phyloP scores from a whole-genome alignment of 2,329 filamentous ascomycete genomes.

The Penicillium freii region DNA sequence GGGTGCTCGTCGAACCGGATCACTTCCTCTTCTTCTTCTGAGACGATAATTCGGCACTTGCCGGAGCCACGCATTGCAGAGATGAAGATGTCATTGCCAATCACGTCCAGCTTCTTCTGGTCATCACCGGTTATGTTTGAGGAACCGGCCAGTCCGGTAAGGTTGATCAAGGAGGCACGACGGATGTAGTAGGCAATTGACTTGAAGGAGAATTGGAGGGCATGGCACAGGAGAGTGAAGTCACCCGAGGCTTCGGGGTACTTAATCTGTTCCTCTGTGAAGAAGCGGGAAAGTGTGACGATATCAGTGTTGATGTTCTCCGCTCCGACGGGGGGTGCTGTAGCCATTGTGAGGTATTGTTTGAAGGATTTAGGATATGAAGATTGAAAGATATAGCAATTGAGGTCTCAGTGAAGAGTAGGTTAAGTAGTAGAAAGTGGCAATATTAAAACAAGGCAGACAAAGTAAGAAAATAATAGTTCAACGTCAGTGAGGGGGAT shows the following conservation, averaged over 20 bases:
- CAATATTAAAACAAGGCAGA: constrained; percentile 1
- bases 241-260: constrained; percentile 94
- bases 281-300: constrained; percentile 88
- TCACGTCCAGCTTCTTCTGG: constrained; percentile 99
- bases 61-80: constrained; percentile 90
- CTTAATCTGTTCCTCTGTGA: constrained; percentile 94
- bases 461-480: constrained; percentile 5
- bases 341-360: constrained; percentile 30
- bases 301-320: constrained; percentile 96
- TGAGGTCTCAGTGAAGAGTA: background rate
- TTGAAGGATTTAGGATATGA: constrained; percentile 3
- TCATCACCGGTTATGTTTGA: constrained; percentile 96
- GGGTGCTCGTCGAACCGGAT: constrained; percentile 80
- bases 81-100: constrained; percentile 97
- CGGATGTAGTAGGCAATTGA: constrained; percentile 99
- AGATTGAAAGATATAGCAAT: constrained; percentile 3
- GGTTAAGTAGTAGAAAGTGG: background rate
- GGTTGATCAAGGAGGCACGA: constrained; percentile 88
- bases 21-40: constrained; percentile 91
- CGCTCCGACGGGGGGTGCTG: constrained; percentile 53
- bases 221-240: constrained; percentile 98
- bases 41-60: constrained; percentile 89
- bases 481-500: constrained; percentile 16
- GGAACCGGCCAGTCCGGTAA: constrained; percentile 90
- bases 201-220: constrained; percentile 99